Percentiles rank a stretch among this genome's conserved stretches.
phyloP scores from a whole-genome alignment of 2,329 filamentous ascomycete genomes.

The Stenocarpella maydis region DNA sequence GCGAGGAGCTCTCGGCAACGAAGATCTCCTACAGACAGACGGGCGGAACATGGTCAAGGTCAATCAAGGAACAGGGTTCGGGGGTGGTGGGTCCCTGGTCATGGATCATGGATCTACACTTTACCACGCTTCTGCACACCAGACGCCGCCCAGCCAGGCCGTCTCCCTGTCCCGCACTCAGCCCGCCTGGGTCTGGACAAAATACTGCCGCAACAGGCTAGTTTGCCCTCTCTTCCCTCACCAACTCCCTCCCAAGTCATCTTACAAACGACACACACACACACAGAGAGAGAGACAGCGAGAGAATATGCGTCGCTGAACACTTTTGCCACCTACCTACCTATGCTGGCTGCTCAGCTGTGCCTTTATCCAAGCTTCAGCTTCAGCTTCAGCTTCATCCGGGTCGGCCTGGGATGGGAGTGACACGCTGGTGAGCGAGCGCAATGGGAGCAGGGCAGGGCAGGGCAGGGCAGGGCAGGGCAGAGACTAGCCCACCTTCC shows the following conservation, averaged over 20 bases:
- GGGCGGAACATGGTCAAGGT: constrained; percentile 11
- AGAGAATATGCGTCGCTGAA: not conserved
- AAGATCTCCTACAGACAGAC: constrained; percentile 24
- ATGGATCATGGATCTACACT: not conserved
- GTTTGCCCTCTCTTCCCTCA: not conserved
- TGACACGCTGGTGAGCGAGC: not conserved
- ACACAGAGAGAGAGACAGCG: no score
- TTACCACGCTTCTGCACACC: not conserved
- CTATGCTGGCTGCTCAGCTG: not conserved
- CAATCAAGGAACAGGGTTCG: no score
- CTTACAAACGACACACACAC: not conserved
- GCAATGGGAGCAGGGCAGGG: no score
- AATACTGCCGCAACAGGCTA: constrained; percentile 24
- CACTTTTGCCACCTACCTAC: not conserved
- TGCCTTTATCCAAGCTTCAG: not conserved
- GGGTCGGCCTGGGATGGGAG: not conserved
- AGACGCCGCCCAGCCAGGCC: constrained; percentile 21
- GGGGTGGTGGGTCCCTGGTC: not conserved
- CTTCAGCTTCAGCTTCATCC: no score
- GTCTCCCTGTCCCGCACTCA: no score
- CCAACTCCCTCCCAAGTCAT: not conserved
- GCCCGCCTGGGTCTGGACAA: not conserved
- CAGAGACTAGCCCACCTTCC: constrained; percentile 13
- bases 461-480: no score
- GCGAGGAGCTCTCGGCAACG: constrained; percentile 9